Evolutionary conservation across 805 yeast genomes (phyloP).

Genomic region (Cyberlindnera maritima): DNA sequence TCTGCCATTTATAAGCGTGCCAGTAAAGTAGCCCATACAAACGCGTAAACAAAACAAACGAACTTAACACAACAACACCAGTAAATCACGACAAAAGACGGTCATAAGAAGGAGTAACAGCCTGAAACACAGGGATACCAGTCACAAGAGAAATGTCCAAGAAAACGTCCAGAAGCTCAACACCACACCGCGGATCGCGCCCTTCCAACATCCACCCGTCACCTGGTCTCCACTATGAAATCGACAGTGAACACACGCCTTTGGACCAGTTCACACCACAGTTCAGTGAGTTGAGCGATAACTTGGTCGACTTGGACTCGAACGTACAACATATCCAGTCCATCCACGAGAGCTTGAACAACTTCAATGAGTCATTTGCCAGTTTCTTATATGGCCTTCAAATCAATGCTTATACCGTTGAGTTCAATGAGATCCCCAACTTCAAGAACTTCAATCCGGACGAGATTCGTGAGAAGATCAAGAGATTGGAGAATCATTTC

Average conservation of each 20-base stretch:
- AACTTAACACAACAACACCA: neutral
- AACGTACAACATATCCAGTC: constrained; percentile 55
- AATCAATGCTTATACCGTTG: constrained; percentile 87
- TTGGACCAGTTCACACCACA: constrained; percentile 40
- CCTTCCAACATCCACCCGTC: constrained; percentile 36
- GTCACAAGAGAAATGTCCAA: constrained; percentile 13
- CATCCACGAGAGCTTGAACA: constrained; percentile 59
- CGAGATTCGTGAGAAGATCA: constrained; percentile 22
- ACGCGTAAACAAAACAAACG: too few species aligned
- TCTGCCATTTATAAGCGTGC: too few species aligned
- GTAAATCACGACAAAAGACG: too few species aligned
- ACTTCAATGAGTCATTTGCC: constrained; percentile 76
- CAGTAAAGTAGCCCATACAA: neutral
- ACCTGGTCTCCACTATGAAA: constrained; percentile 44
- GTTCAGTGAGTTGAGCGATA: constrained; percentile 45
- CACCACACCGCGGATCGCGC: constrained; percentile 40
- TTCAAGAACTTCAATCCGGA: constrained; percentile 14
- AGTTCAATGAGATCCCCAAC: constrained; percentile 40
- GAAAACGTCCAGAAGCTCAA: constrained; percentile 25
- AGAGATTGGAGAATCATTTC: constrained; percentile 20
- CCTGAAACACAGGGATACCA: neutral
- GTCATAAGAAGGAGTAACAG: too few species aligned
- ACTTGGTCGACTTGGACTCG: constrained; percentile 51
- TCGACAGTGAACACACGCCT: constrained; percentile 39
- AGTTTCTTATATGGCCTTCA: constrained; percentile 76